Evolutionary conservation across 176 grass and related monocot species (phyloP).

Genomic region (Bromus sterilis): DNA sequence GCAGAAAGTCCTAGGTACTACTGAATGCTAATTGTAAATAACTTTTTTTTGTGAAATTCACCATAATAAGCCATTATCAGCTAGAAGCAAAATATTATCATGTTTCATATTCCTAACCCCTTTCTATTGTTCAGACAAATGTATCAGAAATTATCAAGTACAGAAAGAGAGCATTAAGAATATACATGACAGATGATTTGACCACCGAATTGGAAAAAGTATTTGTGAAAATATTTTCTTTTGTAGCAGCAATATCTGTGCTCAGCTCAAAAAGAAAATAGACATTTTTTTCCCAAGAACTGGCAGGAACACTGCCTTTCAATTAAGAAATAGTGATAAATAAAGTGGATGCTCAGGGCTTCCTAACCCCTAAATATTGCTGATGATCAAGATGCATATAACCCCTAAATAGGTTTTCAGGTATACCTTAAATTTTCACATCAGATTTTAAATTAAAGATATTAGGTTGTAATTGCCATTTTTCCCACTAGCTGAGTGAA

Average conservation of each 20-base stretch:
- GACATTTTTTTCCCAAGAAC: no score
- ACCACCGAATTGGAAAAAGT: background rate
- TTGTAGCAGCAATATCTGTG: background rate
- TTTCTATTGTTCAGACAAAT: no score
- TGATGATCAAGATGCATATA: background rate
- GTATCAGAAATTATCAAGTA: background rate
- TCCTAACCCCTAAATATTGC: no score
- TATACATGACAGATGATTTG: background rate
- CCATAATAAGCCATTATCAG: no score
- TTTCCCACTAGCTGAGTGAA: background rate
- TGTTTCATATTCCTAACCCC: no score
- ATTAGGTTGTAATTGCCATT: background rate
- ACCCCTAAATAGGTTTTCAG: background rate
- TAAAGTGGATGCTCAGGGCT: no score
- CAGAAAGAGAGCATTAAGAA: background rate
- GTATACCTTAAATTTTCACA: background rate
- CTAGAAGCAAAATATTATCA: no score
- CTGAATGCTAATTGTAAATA: background rate
- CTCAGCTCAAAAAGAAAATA: background rate
- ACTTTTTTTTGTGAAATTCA: background rate
- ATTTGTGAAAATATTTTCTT: no score
- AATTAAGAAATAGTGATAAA: no score
- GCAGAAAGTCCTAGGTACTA: background rate
- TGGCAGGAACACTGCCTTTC: no score
- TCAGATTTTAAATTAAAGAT: background rate